A percentile compares a stretch with the other conserved stretches of the same genome.
These are phyloP conservation scores for Silene coronaria DNA, from an alignment of 179 eudicot species.

Conservation along the genomic window DNA sequence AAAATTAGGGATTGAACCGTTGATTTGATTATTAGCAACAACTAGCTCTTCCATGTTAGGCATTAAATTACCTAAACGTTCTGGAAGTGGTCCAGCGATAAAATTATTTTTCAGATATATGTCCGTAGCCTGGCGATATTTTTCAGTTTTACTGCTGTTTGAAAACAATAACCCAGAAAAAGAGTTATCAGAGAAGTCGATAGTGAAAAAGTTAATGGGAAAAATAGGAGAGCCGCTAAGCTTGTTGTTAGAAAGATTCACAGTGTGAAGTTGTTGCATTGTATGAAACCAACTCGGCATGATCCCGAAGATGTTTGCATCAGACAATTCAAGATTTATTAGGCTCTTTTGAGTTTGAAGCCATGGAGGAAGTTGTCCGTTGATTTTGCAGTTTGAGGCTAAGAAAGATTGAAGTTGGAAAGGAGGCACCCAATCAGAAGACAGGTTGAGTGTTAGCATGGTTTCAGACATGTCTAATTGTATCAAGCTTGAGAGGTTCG, in stretches of 20 bases:
- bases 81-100: not conserved
- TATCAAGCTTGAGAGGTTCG: constrained; percentile 5
- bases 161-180: not conserved
- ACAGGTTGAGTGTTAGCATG: not conserved
- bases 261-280: not conserved
- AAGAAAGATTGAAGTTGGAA: not conserved
- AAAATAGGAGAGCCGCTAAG: not conserved
- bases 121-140: fast-evolving
- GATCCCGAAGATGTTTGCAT: constrained; percentile 11
- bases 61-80: not conserved
- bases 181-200: constrained; percentile 5
- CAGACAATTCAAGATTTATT: not conserved
- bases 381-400: not conserved
- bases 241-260: not conserved
- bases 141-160: not conserved
- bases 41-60: not conserved
- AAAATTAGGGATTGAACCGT: constrained; percentile 18
- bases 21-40: not conserved
- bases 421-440: constrained; percentile 17
- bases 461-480: not conserved
- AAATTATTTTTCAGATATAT: constrained; percentile 12
- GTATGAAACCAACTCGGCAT: constrained; percentile 19
- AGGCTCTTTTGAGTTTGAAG: constrained; percentile 19
- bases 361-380: constrained; percentile 11
- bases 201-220: not conserved